phyloP scores from a whole-genome alignment of 2,329 filamentous ascomycete genomes.

The Onygenales sp. region DNA sequence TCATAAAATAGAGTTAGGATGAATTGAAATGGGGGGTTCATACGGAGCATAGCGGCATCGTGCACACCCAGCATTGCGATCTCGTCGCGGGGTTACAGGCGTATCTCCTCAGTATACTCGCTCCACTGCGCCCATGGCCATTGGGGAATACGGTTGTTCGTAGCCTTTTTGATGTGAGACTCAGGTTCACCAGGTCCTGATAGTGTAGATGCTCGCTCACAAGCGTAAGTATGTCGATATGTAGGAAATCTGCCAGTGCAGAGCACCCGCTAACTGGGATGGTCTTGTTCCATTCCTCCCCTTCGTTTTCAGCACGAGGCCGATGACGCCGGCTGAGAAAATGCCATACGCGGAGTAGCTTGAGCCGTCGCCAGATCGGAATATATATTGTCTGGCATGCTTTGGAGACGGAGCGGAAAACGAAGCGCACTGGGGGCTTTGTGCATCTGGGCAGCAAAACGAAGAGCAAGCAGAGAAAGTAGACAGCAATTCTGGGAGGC shows the following conservation, averaged over 20 bases:
- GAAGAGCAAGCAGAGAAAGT: background rate
- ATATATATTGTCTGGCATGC: background rate
- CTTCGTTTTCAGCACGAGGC: background rate
- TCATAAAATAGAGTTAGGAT: too few species aligned
- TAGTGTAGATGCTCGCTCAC: constrained; percentile 1
- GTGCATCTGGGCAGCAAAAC: background rate
- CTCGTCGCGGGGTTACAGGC: background rate
- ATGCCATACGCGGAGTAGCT: background rate
- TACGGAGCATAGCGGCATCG: background rate
- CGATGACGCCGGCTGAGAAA: background rate
- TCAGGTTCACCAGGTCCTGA: constrained; percentile 3
- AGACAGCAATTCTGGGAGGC: too few species aligned
- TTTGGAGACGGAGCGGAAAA: background rate
- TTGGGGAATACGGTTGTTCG: background rate
- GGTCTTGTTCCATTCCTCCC: background rate
- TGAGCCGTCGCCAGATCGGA: background rate
- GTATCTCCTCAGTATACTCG: background rate
- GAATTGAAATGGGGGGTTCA: background rate
- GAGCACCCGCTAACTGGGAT: background rate
- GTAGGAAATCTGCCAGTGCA: background rate
- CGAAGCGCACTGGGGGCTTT: background rate
- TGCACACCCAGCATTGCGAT: background rate
- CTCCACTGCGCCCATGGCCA: background rate
- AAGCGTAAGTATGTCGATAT: background rate
- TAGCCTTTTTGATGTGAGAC: constrained; percentile 2